Evolutionary conservation across 371 early-diverging fungal species (phyloP).

Genomic region (Nematocida ausubeli): DNA sequence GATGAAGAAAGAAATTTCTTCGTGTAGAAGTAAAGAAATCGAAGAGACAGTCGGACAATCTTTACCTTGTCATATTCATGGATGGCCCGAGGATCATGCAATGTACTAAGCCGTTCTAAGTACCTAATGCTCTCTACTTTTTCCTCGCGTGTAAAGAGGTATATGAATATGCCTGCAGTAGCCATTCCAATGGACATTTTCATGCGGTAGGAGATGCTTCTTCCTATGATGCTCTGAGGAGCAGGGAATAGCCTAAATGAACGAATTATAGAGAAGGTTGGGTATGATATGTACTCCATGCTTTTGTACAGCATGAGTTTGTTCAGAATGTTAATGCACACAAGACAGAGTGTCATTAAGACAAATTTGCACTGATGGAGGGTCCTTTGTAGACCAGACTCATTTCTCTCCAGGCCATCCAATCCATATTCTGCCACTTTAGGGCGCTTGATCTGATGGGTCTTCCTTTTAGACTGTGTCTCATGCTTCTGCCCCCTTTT

Average conservation of each 20-base stretch:
- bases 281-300: conserved; percentile 63
- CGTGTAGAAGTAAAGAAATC: conserved; percentile 23
- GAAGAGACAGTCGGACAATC: conserved; percentile 13
- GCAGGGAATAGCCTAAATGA: conserved; percentile 86
- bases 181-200: background rate
- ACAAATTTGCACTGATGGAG: conserved; percentile 15
- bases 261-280: conserved; percentile 87
- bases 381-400: background rate
- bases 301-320: conserved; percentile 21
- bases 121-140: conserved; percentile 31
- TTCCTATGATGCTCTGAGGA: background rate
- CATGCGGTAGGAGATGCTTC: too few species aligned
- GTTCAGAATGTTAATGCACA: conserved; percentile 4
- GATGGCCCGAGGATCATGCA: background rate
- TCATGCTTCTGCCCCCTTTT: background rate
- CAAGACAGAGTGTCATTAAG: conserved; percentile 1
- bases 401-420: background rate
- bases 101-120: background rate
- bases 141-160: conserved; percentile 37
- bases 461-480: background rate
- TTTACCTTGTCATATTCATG: background rate
- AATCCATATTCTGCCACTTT: background rate
- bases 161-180: conserved; percentile 23
- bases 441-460: background rate
- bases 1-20: background rate